A percentile compares a stretch with the other conserved stretches of the same genome.
Conservation (phyloP, 192 early-diverging fungal genomes). For the Phlyctochytrium arcticum region DNA sequence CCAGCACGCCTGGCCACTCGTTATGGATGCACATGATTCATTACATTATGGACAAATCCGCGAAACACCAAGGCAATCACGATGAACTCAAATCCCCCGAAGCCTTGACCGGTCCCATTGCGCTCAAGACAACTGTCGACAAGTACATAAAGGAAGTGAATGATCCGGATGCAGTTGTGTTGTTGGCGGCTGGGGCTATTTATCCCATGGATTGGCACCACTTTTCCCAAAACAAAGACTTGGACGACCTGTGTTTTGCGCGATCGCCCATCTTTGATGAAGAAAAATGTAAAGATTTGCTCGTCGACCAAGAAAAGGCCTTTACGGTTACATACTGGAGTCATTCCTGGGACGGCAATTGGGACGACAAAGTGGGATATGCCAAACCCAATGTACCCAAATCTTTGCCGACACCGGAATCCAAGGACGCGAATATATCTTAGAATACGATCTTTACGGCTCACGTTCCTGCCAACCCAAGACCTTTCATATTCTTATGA, state of each 20-base stretch:
- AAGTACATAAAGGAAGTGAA: background rate
- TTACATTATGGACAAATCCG: conserved; percentile 1
- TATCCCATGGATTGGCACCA: conserved; percentile 19
- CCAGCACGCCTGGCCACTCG: conserved; percentile 29
- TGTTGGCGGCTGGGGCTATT: background rate
- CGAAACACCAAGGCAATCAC: too few relatives aligned
- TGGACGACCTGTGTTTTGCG: conserved; percentile 1
- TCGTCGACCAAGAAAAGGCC: background rate
- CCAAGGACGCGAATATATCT: too few relatives aligned
- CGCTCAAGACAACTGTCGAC: background rate
- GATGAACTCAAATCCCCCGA: conserved; percentile 9
- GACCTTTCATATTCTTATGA: too few relatives aligned
- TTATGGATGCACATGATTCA: conserved; percentile 30
- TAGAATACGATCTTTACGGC: too few relatives aligned
- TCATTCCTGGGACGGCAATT: conserved; percentile 18
- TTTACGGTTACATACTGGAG: conserved; percentile 27
- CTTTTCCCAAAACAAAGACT: background rate
- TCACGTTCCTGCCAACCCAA: too few relatives aligned
- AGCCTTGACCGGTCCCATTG: conserved; percentile 27
- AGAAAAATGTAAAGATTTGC: background rate
- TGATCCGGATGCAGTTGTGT: background rate
- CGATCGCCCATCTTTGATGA: conserved; percentile 1
- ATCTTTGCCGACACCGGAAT: too few relatives aligned
- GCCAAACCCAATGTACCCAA: too few relatives aligned
- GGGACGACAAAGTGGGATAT: background rate